These are phyloP conservation scores for Fagopyrum homotropicum DNA, from an alignment of 148 eudicot species.

Conservation along the genomic window DNA sequence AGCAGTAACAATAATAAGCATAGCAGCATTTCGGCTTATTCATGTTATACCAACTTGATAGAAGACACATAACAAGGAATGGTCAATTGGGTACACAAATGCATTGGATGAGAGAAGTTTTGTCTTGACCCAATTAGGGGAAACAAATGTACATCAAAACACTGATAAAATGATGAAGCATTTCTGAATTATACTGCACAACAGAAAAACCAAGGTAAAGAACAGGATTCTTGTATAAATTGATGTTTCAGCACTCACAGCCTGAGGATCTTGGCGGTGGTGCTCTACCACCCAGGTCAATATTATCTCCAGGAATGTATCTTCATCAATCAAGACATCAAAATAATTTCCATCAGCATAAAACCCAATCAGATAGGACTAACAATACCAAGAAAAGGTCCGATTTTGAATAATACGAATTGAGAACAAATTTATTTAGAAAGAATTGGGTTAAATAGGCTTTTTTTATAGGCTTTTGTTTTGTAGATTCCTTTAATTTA, in stretches of 20 bases:
- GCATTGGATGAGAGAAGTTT: background rate
- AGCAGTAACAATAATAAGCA: too few relatives aligned
- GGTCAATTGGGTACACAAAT: too few relatives aligned
- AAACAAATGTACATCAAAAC: background rate
- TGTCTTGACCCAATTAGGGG: background rate
- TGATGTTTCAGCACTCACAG: constrained; percentile 48
- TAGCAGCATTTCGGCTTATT: too few relatives aligned
- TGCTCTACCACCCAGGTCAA: constrained; percentile 46
- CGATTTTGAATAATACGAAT: too few relatives aligned
- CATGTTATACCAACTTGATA: too few relatives aligned
- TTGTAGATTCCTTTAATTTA: too few relatives aligned
- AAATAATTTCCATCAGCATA: background rate
- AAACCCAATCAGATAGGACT: background rate
- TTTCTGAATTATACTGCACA: background rate
- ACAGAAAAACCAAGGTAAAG: background rate
- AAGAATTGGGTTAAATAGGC: too few relatives aligned
- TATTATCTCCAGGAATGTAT: constrained; percentile 50
- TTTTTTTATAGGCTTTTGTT: too few relatives aligned
- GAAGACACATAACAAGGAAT: too few relatives aligned
- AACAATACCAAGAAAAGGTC: background rate
- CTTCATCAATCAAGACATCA: constrained; percentile 18
- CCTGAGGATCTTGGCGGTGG: constrained; percentile 49
- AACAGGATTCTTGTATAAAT: background rate
- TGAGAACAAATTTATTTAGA: too few relatives aligned
- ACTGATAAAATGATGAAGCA: background rate